Conservation (phyloP, 2,329 filamentous ascomycete genomes). For the Ampelomyces quisqualis region DNA sequence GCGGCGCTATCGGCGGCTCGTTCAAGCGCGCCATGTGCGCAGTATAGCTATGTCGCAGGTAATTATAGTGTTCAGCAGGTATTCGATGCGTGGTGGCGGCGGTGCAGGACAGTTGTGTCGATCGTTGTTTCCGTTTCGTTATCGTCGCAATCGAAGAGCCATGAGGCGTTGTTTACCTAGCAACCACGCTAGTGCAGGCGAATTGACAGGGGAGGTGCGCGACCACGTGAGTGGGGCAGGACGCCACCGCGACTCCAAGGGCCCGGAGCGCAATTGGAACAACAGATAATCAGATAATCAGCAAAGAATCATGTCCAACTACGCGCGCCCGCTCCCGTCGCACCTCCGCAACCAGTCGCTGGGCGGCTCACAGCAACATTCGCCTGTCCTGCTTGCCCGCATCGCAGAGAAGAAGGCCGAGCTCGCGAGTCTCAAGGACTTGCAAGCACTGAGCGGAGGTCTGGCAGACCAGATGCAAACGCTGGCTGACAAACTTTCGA, state of each 20-base stretch:
- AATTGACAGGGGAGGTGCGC: slow-evolving; percentile 8
- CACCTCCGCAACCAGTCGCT: slow-evolving; percentile 60
- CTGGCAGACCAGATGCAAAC: slow-evolving; percentile 81
- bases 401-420: slow-evolving; percentile 86
- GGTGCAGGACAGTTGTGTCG: slow-evolving; percentile 16
- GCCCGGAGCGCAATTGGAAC: not conserved
- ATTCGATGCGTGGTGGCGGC: slow-evolving; percentile 9
- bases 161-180: slow-evolving; percentile 38
- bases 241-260: slow-evolving; percentile 6
- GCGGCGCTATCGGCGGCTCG: slow-evolving; percentile 58
- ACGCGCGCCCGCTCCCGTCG: slow-evolving; percentile 55
- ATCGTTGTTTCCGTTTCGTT: slow-evolving; percentile 37
- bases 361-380: slow-evolving; percentile 56
- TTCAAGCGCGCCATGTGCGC: slow-evolving; percentile 77
- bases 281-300: slow-evolving; percentile 2
- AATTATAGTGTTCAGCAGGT: slow-evolving; percentile 28
- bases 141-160: slow-evolving; percentile 25
- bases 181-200: slow-evolving; percentile 23
- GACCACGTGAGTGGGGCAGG: slow-evolving; percentile 32
- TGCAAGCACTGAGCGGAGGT: slow-evolving; percentile 75
- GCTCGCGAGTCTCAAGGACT: slow-evolving; percentile 73
- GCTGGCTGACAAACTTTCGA: slow-evolving; percentile 74
- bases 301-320: slow-evolving; percentile 45
- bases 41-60: slow-evolving; percentile 36
- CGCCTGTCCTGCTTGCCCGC: slow-evolving; percentile 68